Evolutionary conservation across 2,329 filamentous ascomycete species (phyloP).

Genomic region (Cladosporium sp.): DNA sequence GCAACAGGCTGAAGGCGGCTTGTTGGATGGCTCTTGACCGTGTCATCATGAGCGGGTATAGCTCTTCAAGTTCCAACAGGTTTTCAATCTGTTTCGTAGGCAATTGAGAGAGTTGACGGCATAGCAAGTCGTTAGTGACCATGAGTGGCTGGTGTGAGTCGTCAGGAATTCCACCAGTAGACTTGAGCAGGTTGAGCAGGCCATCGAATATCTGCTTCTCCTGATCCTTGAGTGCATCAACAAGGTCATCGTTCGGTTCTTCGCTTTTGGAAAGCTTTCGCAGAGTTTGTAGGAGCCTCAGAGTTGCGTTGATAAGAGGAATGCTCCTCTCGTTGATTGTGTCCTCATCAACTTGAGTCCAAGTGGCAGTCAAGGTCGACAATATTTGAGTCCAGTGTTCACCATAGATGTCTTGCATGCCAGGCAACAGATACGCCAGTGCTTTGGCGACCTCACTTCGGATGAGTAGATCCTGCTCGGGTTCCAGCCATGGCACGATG

Average conservation of each 20-base stretch:
- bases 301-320: slow-evolving; percentile 63
- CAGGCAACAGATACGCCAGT: slow-evolving; percentile 63
- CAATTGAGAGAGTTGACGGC: slow-evolving; percentile 66
- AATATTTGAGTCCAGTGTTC: slow-evolving; percentile 71
- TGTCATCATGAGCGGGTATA: slow-evolving; percentile 76
- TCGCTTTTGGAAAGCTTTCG: slow-evolving; percentile 55
- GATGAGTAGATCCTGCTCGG: slow-evolving; percentile 49
- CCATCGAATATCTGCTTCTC: slow-evolving; percentile 57
- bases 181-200: slow-evolving; percentile 64
- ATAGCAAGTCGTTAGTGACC: slow-evolving; percentile 74
- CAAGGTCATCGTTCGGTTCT: slow-evolving; percentile 81
- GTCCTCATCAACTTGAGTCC: slow-evolving; percentile 30
- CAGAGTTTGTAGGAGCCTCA: slow-evolving; percentile 68
- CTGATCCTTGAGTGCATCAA: slow-evolving; percentile 68
- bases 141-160: slow-evolving; percentile 65
- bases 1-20: slow-evolving; percentile 76
- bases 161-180: slow-evolving; percentile 47
- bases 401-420: slow-evolving; percentile 80
- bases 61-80: slow-evolving; percentile 57
- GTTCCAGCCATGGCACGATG: slow-evolving; percentile 68
- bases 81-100: slow-evolving; percentile 59
- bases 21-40: slow-evolving; percentile 74
- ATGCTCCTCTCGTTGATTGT: slow-evolving; percentile 27
- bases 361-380: slow-evolving; percentile 38
- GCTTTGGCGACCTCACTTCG: slow-evolving; percentile 58